These are phyloP conservation scores for Pezicula radicicola DNA, from an alignment of 2,329 filamentous ascomycete species.

Conservation along the genomic window DNA sequence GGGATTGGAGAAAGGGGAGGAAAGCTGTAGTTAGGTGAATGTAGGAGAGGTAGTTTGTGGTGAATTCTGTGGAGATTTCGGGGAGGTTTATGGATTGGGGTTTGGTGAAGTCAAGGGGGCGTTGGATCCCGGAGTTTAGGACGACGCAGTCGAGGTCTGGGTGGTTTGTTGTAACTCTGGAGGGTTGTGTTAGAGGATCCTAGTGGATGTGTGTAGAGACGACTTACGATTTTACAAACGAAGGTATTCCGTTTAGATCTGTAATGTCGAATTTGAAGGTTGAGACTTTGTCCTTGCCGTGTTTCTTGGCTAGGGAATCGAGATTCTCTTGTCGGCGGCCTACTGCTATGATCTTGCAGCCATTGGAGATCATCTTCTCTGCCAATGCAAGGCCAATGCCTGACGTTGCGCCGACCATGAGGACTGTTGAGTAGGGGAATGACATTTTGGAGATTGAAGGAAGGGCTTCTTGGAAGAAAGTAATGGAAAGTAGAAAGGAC, in stretches of 20 bases:
- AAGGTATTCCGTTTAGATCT: conserved; percentile 36
- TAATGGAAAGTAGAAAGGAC: too few relatives aligned
- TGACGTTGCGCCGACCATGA: conserved; percentile 52
- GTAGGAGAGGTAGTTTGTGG: conserved; percentile 39
- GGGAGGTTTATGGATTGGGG: conserved; percentile 39
- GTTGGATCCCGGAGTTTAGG: conserved; percentile 56
- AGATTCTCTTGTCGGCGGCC: conserved; percentile 51
- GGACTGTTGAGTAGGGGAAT: conserved; percentile 51
- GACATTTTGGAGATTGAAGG: conserved; percentile 33
- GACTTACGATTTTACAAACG: conserved; percentile 31
- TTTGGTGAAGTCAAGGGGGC: conserved; percentile 42
- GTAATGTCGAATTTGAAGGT: conserved; percentile 44
- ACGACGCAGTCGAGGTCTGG: conserved; percentile 54
- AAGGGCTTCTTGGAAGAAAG: too few relatives aligned
- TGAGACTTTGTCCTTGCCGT: conserved; percentile 39
- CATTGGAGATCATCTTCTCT: conserved; percentile 43
- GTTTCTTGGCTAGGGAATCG: conserved; percentile 41
- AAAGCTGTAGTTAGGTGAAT: conserved; percentile 34
- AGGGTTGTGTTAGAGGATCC: not conserved
- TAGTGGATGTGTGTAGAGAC: not conserved
- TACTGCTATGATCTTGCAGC: conserved; percentile 49
- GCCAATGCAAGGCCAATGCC: conserved; percentile 49
- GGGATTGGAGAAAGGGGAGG: conserved; percentile 27
- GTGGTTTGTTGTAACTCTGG: conserved; percentile 32
- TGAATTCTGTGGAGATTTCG: conserved; percentile 34